Evolutionary conservation across 2,329 filamentous ascomycete genomes (phyloP), one percentile per base, ranked within the genome.

Genomic region (Calonectria crousiana): DNA sequence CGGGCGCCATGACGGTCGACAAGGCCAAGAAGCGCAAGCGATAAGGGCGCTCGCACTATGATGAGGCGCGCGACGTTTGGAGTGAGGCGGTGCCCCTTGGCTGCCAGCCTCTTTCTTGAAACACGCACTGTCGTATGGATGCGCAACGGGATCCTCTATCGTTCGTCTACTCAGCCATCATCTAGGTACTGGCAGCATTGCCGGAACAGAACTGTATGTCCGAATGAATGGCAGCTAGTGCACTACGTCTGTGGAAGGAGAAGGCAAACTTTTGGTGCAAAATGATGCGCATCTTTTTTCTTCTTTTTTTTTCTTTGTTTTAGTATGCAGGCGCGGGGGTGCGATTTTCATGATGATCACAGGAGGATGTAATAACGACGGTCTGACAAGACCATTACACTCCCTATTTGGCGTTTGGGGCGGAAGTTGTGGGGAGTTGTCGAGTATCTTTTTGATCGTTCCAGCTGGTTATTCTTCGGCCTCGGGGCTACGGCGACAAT

Each of bases 1-100:
- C 84, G 20, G 78, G 84, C 30, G 78, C 79, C 47, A 78, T 81
- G 77, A 74, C 82, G n/a, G 74, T 79, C 18, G 90, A 92, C 79
- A 92, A 92, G 83, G 88, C 85, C 79, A 92, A 92, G 86, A 92
- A 92, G 85, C 89, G 90, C 74, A 92, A 92, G 86, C 86, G 90
- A 85, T 92, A 87, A 77, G 69, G 44, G 66, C 30, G 18, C n/a
- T 36, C 30, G 23, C 62, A 23, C 26, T 38, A 26, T 41, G 47
- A 32, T 23, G 53, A 69, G 51, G 67, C 41, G 58, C 34, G 30
- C 34, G 30, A 30, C 32, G 36, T 23, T 56, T 51, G 16, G 58
- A 16, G n/a, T 47, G 47, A 36, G 23, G 38, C 32, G 16, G 47
- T 51, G 30, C 41, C 32, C 30, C 9, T 32, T 65, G 30, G 26